Evolutionary conservation across 306 rosid species (phyloP).

Genomic region (Casuarina glauca): DNA sequence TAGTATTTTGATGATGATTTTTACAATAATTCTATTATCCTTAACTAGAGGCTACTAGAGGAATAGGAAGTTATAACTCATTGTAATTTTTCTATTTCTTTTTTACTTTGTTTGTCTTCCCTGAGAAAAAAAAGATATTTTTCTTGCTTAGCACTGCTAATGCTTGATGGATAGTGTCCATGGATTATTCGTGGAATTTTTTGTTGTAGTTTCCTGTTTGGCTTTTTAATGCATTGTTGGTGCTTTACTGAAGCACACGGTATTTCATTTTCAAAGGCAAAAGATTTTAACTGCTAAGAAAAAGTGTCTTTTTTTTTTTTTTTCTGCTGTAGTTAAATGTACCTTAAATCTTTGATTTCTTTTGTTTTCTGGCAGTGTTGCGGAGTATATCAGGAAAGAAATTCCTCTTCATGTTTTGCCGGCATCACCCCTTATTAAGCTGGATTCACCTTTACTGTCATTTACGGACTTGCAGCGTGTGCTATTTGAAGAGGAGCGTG

Average conservation of each 20-base stretch:
- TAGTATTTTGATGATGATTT: neutral
- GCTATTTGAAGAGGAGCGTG: conserved; percentile 86
- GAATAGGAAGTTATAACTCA: neutral
- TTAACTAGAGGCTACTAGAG: neutral
- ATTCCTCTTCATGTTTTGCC: conserved; percentile 87
- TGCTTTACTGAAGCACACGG: neutral
- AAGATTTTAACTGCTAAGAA: neutral
- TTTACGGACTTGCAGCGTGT: conserved; percentile 85
- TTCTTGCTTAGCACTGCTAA: neutral
- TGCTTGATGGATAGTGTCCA: neutral
- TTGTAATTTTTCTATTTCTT: neutral
- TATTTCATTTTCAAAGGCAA: neutral
- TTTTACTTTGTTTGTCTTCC: neutral
- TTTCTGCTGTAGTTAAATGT: conserved; percentile 15
- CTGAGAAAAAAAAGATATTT: neutral
- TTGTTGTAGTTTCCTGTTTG: neutral
- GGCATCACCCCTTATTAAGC: conserved; percentile 57
- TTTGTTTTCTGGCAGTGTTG: conserved; percentile 72
- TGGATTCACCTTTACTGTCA: conserved; percentile 72
- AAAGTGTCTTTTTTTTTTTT: neutral
- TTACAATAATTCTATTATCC: neutral
- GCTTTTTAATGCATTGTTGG: neutral
- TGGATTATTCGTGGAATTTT: neutral
- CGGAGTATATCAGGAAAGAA: conserved; percentile 83
- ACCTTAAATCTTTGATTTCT: conserved; percentile 26